Conservation (phyloP, 2,329 filamentous ascomycete species). For the Alternaria brassicicola region DNA sequence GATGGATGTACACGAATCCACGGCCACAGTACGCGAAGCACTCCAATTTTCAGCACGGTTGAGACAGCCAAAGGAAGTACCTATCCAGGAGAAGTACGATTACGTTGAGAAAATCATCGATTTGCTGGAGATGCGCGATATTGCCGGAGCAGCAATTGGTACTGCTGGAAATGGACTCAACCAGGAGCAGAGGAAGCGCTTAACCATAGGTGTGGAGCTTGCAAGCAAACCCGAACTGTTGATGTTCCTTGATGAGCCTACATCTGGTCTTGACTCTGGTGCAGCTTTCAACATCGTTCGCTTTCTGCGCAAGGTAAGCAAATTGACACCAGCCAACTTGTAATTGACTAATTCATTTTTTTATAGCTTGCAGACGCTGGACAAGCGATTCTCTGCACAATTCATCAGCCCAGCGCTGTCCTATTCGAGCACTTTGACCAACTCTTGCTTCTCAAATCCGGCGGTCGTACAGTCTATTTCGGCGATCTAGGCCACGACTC, state of each 20-base stretch:
- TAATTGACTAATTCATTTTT: neutral
- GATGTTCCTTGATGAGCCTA: constrained; percentile 79
- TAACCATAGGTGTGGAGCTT: constrained; percentile 67
- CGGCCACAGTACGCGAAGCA: constrained; percentile 68
- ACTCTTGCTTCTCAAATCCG: constrained; percentile 67
- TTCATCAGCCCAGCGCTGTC: constrained; percentile 72
- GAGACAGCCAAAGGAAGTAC: constrained; percentile 64
- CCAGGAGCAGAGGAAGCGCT: constrained; percentile 70
- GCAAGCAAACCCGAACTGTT: constrained; percentile 72
- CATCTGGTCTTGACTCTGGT: constrained; percentile 73
- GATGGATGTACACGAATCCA: constrained; percentile 67
- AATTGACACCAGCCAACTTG: rapidly evolving
- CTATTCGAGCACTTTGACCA: constrained; percentile 71
- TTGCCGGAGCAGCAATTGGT: constrained; percentile 69
- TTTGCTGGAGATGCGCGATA: constrained; percentile 67
- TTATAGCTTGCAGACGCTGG: constrained; percentile 63
- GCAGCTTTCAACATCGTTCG: constrained; percentile 70
- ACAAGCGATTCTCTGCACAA: constrained; percentile 72
- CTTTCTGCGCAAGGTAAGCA: constrained; percentile 62
- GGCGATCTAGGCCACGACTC: constrained; percentile 60
- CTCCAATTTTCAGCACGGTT: constrained; percentile 68
- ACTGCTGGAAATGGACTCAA: constrained; percentile 56
- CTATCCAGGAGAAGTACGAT: constrained; percentile 65
- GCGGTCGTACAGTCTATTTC: constrained; percentile 71
- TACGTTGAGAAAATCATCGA: constrained; percentile 70